Percentiles rank a stretch among this genome's conserved stretches.
Evolutionary conservation across 768 basidiomycete species (phyloP).

Genomic region (Pleurotus ostreatus): DNA sequence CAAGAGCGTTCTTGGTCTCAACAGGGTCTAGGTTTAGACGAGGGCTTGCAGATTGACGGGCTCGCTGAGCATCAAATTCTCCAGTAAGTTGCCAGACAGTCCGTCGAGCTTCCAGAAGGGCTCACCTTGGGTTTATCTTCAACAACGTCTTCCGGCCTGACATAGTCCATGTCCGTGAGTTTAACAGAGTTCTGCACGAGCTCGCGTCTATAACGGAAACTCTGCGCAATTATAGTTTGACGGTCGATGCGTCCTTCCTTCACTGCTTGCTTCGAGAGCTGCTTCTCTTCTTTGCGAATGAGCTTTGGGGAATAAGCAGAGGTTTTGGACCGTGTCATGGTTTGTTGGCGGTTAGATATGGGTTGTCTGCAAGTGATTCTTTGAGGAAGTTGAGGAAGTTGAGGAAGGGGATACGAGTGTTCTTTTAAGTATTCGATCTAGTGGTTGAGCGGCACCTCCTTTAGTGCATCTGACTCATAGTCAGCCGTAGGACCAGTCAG

Average conservation of each 20-base stretch:
- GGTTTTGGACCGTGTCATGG: constrained; percentile 12
- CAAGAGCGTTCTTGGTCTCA: no score
- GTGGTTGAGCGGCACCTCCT: no score
- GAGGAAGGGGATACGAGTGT: no score
- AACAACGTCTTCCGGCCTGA: neutral
- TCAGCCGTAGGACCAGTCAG: no score
- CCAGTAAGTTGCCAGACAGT: neutral
- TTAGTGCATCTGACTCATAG: no score
- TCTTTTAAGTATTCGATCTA: no score
- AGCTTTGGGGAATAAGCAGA: constrained; percentile 11
- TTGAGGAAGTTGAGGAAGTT: no score
- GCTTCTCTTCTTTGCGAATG: neutral
- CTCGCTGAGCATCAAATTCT: neutral
- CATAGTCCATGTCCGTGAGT: neutral
- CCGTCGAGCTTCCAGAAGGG: neutral
- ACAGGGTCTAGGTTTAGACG: neutral
- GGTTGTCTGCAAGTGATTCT: no score
- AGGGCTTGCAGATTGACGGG: neutral
- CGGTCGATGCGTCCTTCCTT: constrained; percentile 4
- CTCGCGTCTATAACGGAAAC: neutral
- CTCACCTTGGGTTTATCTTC: neutral
- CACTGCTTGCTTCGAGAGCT: constrained; percentile 5
- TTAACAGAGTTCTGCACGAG: neutral
- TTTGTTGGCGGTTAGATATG: neutral
- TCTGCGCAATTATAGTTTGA: neutral